Conservation (phyloP, 306 rosid genomes). For the Cicer cuneatum region DNA sequence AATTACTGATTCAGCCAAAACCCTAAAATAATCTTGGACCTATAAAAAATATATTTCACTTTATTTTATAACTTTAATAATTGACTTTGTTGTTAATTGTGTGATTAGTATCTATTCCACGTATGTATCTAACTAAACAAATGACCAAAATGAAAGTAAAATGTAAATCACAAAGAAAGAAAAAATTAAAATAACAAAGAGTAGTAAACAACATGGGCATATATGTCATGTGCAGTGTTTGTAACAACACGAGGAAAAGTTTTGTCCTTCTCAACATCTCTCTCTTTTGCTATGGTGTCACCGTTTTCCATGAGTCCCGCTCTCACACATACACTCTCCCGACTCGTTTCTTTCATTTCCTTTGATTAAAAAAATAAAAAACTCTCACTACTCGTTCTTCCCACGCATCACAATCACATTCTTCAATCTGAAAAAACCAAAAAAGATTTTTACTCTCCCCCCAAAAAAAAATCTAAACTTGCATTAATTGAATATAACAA, state of each 20-base stretch:
- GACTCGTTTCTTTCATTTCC: too few relatives aligned
- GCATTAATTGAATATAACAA: constrained; percentile 28
- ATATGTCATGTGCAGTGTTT: neutral
- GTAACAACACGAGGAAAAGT: neutral
- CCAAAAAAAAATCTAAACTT: constrained; percentile 5
- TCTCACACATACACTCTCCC: constrained; percentile 25
- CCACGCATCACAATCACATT: constrained; percentile 40
- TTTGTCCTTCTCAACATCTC: constrained; percentile 38
- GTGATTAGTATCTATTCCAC: too few relatives aligned
- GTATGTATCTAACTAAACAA: too few relatives aligned
- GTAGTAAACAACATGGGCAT: neutral
- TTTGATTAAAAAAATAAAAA: too few relatives aligned
- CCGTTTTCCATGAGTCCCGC: constrained; percentile 38
- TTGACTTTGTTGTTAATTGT: too few relatives aligned
- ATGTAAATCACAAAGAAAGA: too few relatives aligned
- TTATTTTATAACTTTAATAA: too few relatives aligned
- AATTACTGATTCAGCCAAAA: too few relatives aligned
- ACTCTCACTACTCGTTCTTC: constrained; percentile 32
- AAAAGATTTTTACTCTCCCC: neutral
- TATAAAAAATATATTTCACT: too few relatives aligned
- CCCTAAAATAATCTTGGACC: too few relatives aligned
- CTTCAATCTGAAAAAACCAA: neutral
- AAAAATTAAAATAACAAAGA: neutral
- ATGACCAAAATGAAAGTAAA: too few relatives aligned
- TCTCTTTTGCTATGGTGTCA: neutral